These are phyloP conservation scores for Tetrahymena borealis DNA, from an alignment of 73 alveolate genomes.

Conservation along the genomic window DNA sequence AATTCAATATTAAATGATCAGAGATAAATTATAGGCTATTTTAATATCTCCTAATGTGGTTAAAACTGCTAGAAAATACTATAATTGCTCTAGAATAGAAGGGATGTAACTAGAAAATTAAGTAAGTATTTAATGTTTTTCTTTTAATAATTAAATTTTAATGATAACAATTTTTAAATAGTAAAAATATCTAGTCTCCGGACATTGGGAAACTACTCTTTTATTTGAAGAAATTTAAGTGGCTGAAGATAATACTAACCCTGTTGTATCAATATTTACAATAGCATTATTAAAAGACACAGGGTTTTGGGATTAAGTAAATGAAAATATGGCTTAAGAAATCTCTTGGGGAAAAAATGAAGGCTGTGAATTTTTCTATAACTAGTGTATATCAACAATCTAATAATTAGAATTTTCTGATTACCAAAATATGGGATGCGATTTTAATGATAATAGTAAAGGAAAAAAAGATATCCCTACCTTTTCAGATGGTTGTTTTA, in stretches of 20 bases:
- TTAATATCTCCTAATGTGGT: neutral
- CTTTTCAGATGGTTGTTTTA: neutral
- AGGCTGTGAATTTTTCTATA: neutral
- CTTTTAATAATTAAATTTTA: neutral
- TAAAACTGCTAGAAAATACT: neutral
- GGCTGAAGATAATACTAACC: neutral
- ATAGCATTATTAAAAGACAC: neutral
- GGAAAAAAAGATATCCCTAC: neutral
- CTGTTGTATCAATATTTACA: neutral
- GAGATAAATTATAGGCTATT: neutral
- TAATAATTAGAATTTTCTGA: neutral
- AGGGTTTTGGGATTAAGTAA: neutral
- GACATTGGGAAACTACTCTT: neutral
- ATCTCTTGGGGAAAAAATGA: neutral
- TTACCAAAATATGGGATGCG: neutral
- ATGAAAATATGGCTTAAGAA: neutral
- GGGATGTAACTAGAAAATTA: neutral
- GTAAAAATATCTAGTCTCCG: neutral
- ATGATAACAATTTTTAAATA: neutral
- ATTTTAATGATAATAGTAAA: neutral
- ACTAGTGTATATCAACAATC: neutral
- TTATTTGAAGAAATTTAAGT: neutral
- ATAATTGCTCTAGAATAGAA: neutral
- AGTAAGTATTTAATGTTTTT: neutral
- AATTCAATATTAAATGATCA: neutral